Conservation (phyloP, 129 eudicot species). For the Mikania micrantha region DNA sequence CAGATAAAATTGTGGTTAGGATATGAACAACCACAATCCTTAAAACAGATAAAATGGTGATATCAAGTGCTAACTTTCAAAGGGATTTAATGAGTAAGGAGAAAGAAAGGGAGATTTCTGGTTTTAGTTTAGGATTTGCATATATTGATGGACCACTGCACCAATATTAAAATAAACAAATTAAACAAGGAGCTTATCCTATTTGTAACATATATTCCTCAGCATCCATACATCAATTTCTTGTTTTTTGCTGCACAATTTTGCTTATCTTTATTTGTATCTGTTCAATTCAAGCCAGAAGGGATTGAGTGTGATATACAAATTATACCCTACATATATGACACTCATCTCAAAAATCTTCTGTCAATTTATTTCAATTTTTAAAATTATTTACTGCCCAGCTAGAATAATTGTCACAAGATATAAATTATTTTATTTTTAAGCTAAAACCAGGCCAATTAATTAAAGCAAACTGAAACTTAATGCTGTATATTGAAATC, state of each 20-base stretch:
- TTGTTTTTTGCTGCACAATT: constrained; percentile 16
- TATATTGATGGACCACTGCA: no score
- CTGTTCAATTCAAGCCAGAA: constrained; percentile 22
- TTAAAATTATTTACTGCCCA: no score
- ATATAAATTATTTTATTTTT: no score
- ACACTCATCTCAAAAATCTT: constrained; percentile 8
- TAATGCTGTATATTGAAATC: background rate
- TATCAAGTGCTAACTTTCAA: background rate
- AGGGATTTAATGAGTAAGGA: background rate
- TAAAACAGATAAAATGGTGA: constrained; percentile 21
- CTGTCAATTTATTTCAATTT: background rate
- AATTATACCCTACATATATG: constrained; percentile 20
- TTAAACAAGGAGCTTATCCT: constrained; percentile 15
- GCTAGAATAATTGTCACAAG: no score
- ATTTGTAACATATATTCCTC: constrained; percentile 25
- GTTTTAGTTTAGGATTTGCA: constrained; percentile 10
- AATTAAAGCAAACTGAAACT: background rate
- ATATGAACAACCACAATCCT: constrained; percentile 16
- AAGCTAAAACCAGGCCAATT: no score
- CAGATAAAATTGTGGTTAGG: constrained; percentile 25
- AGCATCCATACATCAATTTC: constrained; percentile 24
- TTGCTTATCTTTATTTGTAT: constrained; percentile 4
- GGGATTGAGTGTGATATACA: constrained; percentile 27
- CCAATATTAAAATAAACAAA: background rate
- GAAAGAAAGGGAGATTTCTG: background rate